phyloP scores from a whole-genome alignment of 306 rosid genomes.

The Prinsepia uniflora region DNA sequence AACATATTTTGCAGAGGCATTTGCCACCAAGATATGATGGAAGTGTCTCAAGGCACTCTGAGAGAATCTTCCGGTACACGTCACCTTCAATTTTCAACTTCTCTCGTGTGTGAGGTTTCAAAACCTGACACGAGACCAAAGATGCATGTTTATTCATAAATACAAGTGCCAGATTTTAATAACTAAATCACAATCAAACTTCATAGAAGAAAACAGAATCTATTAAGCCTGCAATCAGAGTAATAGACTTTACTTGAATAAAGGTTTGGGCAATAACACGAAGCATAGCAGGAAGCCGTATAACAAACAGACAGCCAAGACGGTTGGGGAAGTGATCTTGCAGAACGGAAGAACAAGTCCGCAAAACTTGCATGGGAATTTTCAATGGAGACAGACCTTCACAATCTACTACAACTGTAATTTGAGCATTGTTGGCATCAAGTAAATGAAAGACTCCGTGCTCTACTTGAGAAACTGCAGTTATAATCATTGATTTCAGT shows the following conservation, averaged over 20 bases:
- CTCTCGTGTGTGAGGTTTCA: slow-evolving; percentile 66
- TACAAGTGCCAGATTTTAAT: neutral
- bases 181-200: neutral
- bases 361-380: slow-evolving; percentile 81
- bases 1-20: slow-evolving; percentile 68
- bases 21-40: slow-evolving; percentile 78
- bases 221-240: slow-evolving; percentile 3
- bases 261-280: slow-evolving; percentile 85
- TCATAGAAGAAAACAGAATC: neutral
- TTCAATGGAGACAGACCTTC: slow-evolving; percentile 84
- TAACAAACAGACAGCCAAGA: slow-evolving; percentile 81
- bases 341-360: slow-evolving; percentile 78
- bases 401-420: slow-evolving; percentile 91
- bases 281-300: slow-evolving; percentile 80
- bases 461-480: slow-evolving; percentile 92
- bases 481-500: slow-evolving; percentile 33
- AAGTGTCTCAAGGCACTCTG: slow-evolving; percentile 44
- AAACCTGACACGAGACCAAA: slow-evolving; percentile 44
- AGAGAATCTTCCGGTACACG: slow-evolving; percentile 50
- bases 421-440: slow-evolving; percentile 58
- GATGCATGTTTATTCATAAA: slow-evolving; percentile 15
- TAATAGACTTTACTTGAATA: slow-evolving; percentile 51
- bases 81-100: slow-evolving; percentile 78
- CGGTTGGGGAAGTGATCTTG: slow-evolving; percentile 95
- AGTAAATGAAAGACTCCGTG: slow-evolving; percentile 68